phyloP scores from a whole-genome alignment of 108 stramenopile genomes.

The Nitzschia putrida region DNA sequence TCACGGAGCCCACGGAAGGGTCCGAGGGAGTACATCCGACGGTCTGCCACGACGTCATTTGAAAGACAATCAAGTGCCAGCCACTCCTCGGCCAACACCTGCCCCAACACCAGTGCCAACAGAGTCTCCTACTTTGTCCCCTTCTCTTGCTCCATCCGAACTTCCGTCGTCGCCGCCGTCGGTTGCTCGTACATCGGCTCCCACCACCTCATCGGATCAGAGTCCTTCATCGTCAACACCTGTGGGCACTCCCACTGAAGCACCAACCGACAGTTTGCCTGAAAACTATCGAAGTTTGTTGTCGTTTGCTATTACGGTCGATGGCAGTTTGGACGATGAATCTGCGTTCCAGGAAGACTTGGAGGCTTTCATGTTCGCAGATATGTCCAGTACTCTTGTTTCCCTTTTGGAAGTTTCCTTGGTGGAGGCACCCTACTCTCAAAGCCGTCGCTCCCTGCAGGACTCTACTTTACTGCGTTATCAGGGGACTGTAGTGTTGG shows the following conservation, averaged over 20 bases:
- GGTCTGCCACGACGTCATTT: no score
- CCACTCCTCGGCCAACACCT: no score
- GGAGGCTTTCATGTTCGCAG: slow-evolving; percentile 1
- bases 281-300: neutral
- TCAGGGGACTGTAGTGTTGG: neutral
- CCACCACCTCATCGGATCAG: neutral
- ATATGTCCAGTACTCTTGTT: neutral
- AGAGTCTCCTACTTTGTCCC: neutral
- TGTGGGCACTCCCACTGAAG: neutral
- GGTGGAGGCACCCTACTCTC: neutral
- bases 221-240: neutral
- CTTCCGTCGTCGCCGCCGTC: neutral
- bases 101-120: neutral
- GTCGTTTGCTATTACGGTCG: slow-evolving; percentile 9
- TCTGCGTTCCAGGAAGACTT: neutral
- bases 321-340: slow-evolving; percentile 14
- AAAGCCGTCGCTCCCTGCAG: neutral
- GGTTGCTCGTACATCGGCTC: neutral
- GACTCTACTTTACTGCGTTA: slow-evolving; percentile 5
- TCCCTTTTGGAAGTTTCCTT: neutral
- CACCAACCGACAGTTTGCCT: slow-evolving; percentile 4
- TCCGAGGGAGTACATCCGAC: no score
- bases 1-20: no score
- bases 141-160: neutral
- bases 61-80: no score